Percentiles rank a stretch among this genome's conserved stretches.
Conservation (phyloP, 2,329 filamentous ascomycete species). For the Neoarthrinium moseri region DNA sequence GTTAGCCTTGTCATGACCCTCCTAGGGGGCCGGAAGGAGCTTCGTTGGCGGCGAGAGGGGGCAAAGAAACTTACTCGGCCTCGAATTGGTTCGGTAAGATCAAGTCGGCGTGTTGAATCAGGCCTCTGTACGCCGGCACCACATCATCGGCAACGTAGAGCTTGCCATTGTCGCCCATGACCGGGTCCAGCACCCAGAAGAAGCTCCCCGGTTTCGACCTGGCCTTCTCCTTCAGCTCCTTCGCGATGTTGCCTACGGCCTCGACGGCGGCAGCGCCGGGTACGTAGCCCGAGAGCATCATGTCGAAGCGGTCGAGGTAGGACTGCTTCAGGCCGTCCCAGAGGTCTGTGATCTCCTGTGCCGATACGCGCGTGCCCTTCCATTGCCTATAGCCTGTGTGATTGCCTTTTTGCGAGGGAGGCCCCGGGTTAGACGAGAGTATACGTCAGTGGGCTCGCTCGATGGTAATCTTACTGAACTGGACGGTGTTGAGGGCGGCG, state of each 20-base stretch:
- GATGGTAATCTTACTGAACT: conserved; percentile 72
- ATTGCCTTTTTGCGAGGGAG: conserved; percentile 62
- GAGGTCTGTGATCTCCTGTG: conserved; percentile 78
- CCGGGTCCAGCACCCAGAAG: conserved; percentile 97
- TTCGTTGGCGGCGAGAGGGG: not conserved
- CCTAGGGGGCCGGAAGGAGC: too few species aligned
- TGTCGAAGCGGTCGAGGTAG: conserved; percentile 84
- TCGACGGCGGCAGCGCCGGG: conserved; percentile 83
- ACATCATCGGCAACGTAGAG: conserved; percentile 91
- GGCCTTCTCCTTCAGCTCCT: conserved; percentile 71
- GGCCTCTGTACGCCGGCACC: conserved; percentile 81
- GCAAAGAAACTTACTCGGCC: conserved; percentile 68
- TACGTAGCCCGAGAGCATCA: conserved; percentile 93
- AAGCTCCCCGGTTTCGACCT: conserved; percentile 66
- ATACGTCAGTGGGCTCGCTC: too few species aligned
- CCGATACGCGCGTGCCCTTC: conserved; percentile 79
- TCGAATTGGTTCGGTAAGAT: conserved; percentile 98
- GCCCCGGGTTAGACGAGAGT: not conserved
- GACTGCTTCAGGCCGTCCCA: conserved; percentile 83
- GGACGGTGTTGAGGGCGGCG: conserved; percentile 90
- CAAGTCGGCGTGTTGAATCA: conserved; percentile 80
- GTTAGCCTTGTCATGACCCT: too few species aligned
- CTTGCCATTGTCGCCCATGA: conserved; percentile 94
- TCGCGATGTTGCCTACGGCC: conserved; percentile 79
- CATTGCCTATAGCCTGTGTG: conserved; percentile 91